Evolutionary conservation across 2,329 filamentous ascomycete genomes (phyloP), one percentile per base, ranked within the genome.

Genomic region (Exophiala bonariae): DNA sequence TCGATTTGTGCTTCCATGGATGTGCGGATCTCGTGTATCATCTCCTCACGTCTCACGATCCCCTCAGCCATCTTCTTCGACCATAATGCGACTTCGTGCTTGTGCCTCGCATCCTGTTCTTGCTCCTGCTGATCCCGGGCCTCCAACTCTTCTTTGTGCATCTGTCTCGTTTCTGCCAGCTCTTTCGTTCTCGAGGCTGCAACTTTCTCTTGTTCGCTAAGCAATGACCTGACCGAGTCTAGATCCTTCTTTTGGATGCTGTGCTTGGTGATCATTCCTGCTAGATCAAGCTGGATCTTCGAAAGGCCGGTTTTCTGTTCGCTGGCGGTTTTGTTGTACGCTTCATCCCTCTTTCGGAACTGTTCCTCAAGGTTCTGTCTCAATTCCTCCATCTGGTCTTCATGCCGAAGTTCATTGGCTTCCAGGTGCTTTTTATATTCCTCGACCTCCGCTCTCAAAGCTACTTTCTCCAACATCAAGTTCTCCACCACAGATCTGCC

Each of bases 391-490:
- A 51, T 19, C 14, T 20, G 16, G 22, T 23, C 26, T 10, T 54
- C 32, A 30, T 52, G 45, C 20, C 34, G 44, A 7, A 64, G 63
- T 11, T 67, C 63, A 44, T 66, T 66, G 48, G 66, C 63, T 38
- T 58, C 58, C 26, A 61, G 40, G 30, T 65, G 61, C 11, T 62
- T 59, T 33, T 66, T 63, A 19, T 58, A 45, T 16, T 47, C 44
- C 43, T 69, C 66, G 17, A 69, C 62, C 28, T 71, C 61, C 10
- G 60, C 57, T 44, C 68, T 63, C 36, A 74, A 57, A 2, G 55
- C 49, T 17, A 63, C 56, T 16, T 70, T 66, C 4, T 66, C 61
- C 20, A 64, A 62, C 34, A 68, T 60, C 42, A 73, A 61, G 17
- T 65, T 55, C n/a, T 66, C 57, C 42, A 68, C 71, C 38, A 66